A percentile compares a stretch with the other conserved stretches of the same genome.
These are phyloP conservation scores for Emydomyces testavorans DNA, from an alignment of 2,329 filamentous ascomycete species.

Conservation along the genomic window DNA sequence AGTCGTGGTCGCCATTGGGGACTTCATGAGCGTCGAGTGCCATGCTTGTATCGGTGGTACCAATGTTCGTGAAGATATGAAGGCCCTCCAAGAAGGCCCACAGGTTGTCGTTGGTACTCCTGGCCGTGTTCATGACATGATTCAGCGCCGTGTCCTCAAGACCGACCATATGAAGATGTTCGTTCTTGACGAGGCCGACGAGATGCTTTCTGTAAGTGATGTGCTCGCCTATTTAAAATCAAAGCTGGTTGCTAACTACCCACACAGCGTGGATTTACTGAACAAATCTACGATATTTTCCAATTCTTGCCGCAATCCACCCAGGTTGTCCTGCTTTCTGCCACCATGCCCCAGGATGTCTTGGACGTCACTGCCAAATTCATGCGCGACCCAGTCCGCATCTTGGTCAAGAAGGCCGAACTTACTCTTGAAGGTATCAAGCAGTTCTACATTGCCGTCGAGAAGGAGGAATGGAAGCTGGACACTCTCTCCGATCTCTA, in stretches of 20 bases:
- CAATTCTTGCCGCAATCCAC: slow-evolving; percentile 95
- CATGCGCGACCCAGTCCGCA: slow-evolving; percentile 98
- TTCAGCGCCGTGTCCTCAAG: slow-evolving; percentile 92
- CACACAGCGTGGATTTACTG: slow-evolving; percentile 77
- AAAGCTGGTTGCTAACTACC: not conserved
- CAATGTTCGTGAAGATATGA: slow-evolving; percentile 96
- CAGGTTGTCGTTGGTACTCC: slow-evolving; percentile 97
- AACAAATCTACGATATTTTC: slow-evolving; percentile 99
- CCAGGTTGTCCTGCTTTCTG: slow-evolving; percentile 94
- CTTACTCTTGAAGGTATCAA: slow-evolving; percentile 99
- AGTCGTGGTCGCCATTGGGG: slow-evolving; percentile 94
- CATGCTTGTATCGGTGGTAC: slow-evolving; percentile 99
- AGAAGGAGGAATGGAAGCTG: slow-evolving; percentile 99
- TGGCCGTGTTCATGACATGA: slow-evolving; percentile 99
- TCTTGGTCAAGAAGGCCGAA: slow-evolving; percentile 99
- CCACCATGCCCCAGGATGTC: slow-evolving; percentile 98
- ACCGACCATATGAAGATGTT: slow-evolving; percentile 99
- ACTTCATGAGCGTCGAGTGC: slow-evolving; percentile 99
- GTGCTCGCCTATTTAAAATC: not conserved
- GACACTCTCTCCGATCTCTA: slow-evolving; percentile 98
- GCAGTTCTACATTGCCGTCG: slow-evolving; percentile 99
- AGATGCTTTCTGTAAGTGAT: slow-evolving; percentile 58
- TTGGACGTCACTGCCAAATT: slow-evolving; percentile 99
- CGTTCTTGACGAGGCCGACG: slow-evolving; percentile 97
- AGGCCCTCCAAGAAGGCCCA: slow-evolving; percentile 86